Conservation (phyloP, 2,329 filamentous ascomycete genomes). For the Thermomyces lanuginosus region DNA sequence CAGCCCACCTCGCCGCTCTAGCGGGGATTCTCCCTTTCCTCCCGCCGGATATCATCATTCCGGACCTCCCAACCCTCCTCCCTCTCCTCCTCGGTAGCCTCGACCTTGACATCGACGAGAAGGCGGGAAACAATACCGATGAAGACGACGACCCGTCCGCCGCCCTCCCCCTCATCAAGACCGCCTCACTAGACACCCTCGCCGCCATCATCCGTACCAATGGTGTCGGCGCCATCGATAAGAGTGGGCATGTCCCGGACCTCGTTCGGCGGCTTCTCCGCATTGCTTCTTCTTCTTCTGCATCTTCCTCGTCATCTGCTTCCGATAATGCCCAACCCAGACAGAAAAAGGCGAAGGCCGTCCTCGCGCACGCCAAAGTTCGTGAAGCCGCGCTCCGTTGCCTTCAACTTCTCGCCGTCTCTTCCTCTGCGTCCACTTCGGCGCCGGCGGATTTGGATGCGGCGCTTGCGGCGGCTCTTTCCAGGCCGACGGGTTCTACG, state of each 20-base stretch:
- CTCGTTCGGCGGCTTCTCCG: slow-evolving; percentile 40
- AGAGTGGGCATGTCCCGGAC: slow-evolving; percentile 40
- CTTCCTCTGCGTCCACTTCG: slow-evolving; percentile 6
- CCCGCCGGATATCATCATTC: slow-evolving; percentile 42
- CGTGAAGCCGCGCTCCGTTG: slow-evolving; percentile 23
- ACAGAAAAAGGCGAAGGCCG: slow-evolving; percentile 5
- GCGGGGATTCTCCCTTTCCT: slow-evolving; percentile 45
- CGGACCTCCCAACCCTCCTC: slow-evolving; percentile 40
- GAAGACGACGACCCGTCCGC: too few relatives aligned
- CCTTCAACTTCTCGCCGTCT: slow-evolving; percentile 22
- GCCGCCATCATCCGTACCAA: slow-evolving; percentile 42
- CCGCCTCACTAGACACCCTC: slow-evolving; percentile 44
- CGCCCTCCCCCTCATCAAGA: slow-evolving; percentile 34
- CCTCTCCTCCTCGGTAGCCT: slow-evolving; percentile 48
- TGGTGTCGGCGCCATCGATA: slow-evolving; percentile 32
- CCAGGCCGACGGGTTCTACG: slow-evolving; percentile 4
- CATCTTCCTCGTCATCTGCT: too few relatives aligned
- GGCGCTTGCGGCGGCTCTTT: slow-evolving; percentile 2
- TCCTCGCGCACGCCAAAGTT: slow-evolving; percentile 14
- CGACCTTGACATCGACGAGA: slow-evolving; percentile 24
- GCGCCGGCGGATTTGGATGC: slow-evolving; percentile 2
- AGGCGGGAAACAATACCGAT: too few relatives aligned
- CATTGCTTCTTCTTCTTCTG: too few relatives aligned
- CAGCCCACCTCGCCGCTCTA: slow-evolving; percentile 47
- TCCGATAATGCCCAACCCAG: slow-evolving; percentile 7